Evolutionary conservation across 148 eudicot species (phyloP), one percentile per base, ranked within the genome.

Genomic region (Vaccinium vitisidaea): DNA sequence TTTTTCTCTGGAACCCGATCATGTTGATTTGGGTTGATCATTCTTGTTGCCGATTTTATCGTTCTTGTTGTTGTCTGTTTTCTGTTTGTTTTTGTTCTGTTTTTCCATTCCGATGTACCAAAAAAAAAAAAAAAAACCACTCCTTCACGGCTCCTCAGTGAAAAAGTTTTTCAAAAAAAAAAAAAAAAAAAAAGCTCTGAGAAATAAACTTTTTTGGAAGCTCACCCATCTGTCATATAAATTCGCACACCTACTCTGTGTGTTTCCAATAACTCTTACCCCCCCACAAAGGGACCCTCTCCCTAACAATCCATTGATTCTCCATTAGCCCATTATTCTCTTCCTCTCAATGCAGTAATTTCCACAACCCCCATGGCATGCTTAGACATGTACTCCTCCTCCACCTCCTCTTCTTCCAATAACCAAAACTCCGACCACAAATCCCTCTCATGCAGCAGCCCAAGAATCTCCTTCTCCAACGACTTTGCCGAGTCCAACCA

Each of bases 381-480:
- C 87, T 89, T 92, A 85, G 91, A 93, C 80, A 94, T 95, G 96
- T 93, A 88, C 79, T 80, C 77, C 8, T 58, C 77, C 56, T 36
- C 78, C 4, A 58, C 77, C 56, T 32, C 53, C 55, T 77, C 73
- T 4, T 50, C 69, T 8, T 10, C 52, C 1, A 27, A 2, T 46
- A 90, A 88, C 84, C 73, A 87, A 73, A 84, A 85, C 61, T 63
- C 85, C n/a, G 80, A 85, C 9, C 82, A 86, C 50, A 75, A 75
- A 53, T 25, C 69, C 86, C 32, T 80, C 88, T 49, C 87, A 84
- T 67, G 73, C 88, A 23, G 63, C 89, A 23, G 95, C 91, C 98
- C 98, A 1, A 87, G 98, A 86, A 96, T 96, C 85, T 96, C 99
- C 15, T 96, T 96, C 89, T 96, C 99, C 1, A 92, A 93, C 87